phyloP scores from a whole-genome alignment of 495 filamentous ascomycete genomes.

The Hyphodiscus hymeniophilus region DNA sequence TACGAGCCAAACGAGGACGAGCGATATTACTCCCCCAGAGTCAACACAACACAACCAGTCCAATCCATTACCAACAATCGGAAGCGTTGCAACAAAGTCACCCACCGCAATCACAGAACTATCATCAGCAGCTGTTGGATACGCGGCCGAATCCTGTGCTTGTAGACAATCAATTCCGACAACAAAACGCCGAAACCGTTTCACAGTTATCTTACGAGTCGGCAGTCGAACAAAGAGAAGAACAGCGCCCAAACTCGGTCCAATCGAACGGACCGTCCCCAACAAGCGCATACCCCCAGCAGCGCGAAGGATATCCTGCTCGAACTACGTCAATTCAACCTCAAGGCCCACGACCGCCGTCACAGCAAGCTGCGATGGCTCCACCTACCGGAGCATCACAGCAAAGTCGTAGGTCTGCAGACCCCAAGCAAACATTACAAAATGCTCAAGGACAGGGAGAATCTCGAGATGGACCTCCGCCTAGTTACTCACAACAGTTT shows the following conservation, averaged over 20 bases:
- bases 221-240: constrained; percentile 27
- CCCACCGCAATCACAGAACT: constrained; percentile 13
- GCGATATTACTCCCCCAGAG: constrained; percentile 8
- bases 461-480: constrained; percentile 40
- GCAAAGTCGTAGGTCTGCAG: constrained; percentile 36
- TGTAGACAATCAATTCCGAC: constrained; percentile 31
- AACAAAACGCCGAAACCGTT: constrained; percentile 39
- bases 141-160: constrained; percentile 15
- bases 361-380: constrained; percentile 37
- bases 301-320: constrained; percentile 28
- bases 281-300: constrained; percentile 30
- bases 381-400: constrained; percentile 36
- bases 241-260: constrained; percentile 31
- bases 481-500: constrained; percentile 21
- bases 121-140: constrained; percentile 3
- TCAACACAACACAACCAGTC: constrained; percentile 15
- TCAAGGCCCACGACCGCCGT: constrained; percentile 29
- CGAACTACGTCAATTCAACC: constrained; percentile 22
- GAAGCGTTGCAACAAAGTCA: constrained; percentile 13
- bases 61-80: constrained; percentile 11
- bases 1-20: constrained; percentile 13
- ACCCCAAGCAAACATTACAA: constrained; percentile 28
- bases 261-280: constrained; percentile 30
- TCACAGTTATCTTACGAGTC: constrained; percentile 59
- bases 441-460: constrained; percentile 31